A percentile compares a stretch with the other conserved stretches of the same genome.
phyloP scores from a whole-genome alignment of 306 rosid species.

The Vachellia collinsii region DNA sequence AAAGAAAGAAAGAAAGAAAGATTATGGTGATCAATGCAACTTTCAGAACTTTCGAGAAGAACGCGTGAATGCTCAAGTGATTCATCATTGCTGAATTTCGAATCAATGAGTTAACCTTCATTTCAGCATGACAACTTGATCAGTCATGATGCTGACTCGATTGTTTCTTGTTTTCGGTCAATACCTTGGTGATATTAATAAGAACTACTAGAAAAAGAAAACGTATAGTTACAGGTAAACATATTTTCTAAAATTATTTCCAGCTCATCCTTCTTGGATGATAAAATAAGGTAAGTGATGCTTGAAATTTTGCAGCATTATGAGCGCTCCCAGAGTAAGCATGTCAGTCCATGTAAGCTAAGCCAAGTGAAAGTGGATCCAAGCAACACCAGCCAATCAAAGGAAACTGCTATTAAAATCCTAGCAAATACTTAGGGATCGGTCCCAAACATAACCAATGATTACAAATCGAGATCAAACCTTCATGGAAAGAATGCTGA shows the following conservation, averaged over 20 bases:
- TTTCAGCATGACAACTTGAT: constrained; percentile 24
- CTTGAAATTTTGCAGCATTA: constrained; percentile 22
- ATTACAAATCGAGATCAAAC: neutral
- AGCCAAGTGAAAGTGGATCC: constrained; percentile 40
- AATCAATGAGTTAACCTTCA: constrained; percentile 28
- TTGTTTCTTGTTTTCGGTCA: neutral
- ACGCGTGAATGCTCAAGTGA: neutral
- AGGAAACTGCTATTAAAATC: constrained; percentile 28
- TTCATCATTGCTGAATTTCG: constrained; percentile 15
- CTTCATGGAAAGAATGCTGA: neutral
- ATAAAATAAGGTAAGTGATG: constrained; percentile 23
- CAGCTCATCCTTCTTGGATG: constrained; percentile 27
- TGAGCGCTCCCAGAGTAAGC: constrained; percentile 7
- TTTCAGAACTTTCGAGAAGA: constrained; percentile 18
- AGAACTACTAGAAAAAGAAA: neutral
- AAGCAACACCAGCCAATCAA: constrained; percentile 30
- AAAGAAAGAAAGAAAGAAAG: no score
- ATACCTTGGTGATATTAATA: constrained; percentile 9
- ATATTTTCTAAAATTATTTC: constrained; percentile 4
- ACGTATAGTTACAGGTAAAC: neutral
- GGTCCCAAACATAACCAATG: constrained; percentile 30
- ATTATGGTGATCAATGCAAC: constrained; percentile 5
- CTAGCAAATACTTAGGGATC: constrained; percentile 38
- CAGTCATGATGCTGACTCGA: constrained; percentile 10
- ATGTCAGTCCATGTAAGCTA: constrained; percentile 27